Base-by-base conservation (phyloP, 140 eudicot genomes). In the Oenanthe javanica region DNA sequence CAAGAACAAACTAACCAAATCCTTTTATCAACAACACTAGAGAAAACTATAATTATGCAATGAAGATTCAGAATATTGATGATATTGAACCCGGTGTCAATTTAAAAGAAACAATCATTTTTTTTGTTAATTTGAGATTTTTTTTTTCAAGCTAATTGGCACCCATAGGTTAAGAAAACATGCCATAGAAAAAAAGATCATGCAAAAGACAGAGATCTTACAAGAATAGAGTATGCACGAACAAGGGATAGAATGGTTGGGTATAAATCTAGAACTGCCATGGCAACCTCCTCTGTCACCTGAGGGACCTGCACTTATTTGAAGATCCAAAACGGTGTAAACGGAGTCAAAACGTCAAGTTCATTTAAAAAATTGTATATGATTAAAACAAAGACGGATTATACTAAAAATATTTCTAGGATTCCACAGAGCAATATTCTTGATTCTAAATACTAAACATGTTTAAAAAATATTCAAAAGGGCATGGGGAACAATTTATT, bases 231-330 rank as follows among this genome's bases (percentile, higher is more conserved):
- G 84, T 95, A 95, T 40, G 97, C 99, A 78, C 82, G 88, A 31
- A 93, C 97, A 80, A 95, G 97, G 48, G 93, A 89, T 38, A 80
- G 10, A 72, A 91, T 79, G 8, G 97, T 95, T 38, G 99, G 99
- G 86, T 95, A 92, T 87, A 90, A 59, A 86, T 92, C 92, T 54
- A 91, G n/a, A 64, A 95, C 97, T 66, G 97, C 97, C 78, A 95
- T 82, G 23, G 97, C 99, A 75, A 88, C 77, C 51, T 92, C 96
- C 87, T 95, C 99, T 15, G 97, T 92, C 82, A 95, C 99, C 63
- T 90, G 97, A 55, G 97, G 93, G 80, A 92, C 97, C 99, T 95
- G 92, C 87, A 82, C 27, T 76, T 78, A 79, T 50, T 67, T 40
- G 50, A 64, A 45, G 79, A 67, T 1, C 49, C 23, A 55, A 48